Base-by-base conservation (phyloP, 768 basidiomycete species). In the Tylopilus rubrobrunneus region DNA sequence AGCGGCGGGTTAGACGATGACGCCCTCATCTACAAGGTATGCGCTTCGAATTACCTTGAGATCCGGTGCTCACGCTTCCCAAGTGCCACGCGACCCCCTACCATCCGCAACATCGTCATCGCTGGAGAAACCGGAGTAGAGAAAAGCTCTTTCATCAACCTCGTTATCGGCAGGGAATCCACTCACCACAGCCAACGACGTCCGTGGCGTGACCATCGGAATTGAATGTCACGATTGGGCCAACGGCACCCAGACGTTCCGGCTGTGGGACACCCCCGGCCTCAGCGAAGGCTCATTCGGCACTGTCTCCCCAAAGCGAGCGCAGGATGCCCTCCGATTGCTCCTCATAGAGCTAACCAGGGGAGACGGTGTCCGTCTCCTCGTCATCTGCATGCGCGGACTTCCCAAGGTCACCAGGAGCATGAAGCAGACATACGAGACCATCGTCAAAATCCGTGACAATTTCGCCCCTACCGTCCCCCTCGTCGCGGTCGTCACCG, bases 241-340 rank as follows among this genome's bases (percentile, higher is more conserved):
- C 44, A 45, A 45, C 19, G 52, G 52, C 36, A 40, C 39, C 8
- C 61, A 62, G 41, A 59, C 56, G 17, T 71, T 59, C 53, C 56
- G 60, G 34, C 56, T 72, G 37, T 71, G 58, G 64, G 70, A 72
- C 45, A 71, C 70, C 1, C 66, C 62, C 1, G 71, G 70, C 27
- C 62, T 71, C n/a, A 60, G 61, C 45, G 68, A 69, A 49, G 63
- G 61, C 39, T 60, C 65, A 7, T 64, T 55, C 8, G 65, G 64
- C 36, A 60, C 53, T 4, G 56, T 66, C 5, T 47, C 60, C 25
- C 58, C 65, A 27, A 66, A 59, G 36, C 57, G 57, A 46, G 64
- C 65, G 9, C 56, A 60, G 17, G 62, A 66, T 52, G 62, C 65
- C 21, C 51, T 66, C 39, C 62, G 62, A 42, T 62, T 57, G n/a